These are phyloP conservation scores for Fusarium brachygibbosum DNA, from an alignment of 2,329 filamentous ascomycete genomes.

Conservation along the genomic window DNA sequence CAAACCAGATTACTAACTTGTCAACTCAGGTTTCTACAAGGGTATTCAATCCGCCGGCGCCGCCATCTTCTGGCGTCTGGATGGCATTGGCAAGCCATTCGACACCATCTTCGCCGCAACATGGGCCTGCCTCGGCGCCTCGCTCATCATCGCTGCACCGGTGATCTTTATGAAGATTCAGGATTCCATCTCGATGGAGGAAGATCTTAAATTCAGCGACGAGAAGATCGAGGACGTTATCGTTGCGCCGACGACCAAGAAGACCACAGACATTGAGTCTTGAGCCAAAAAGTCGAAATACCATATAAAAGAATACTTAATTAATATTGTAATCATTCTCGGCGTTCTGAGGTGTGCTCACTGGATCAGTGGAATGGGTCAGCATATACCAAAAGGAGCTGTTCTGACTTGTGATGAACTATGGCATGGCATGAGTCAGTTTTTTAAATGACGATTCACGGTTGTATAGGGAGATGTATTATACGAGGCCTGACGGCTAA, in stretches of 20 bases:
- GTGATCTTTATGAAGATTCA: slow-evolving; percentile 83
- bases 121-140: slow-evolving; percentile 80
- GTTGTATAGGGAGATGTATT: not conserved
- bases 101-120: slow-evolving; percentile 76
- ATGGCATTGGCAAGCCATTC: slow-evolving; percentile 61
- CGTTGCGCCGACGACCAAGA: slow-evolving; percentile 28
- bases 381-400: slow-evolving; percentile 3
- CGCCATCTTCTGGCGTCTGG: slow-evolving; percentile 50
- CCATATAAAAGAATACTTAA: slow-evolving; percentile 9
- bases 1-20: slow-evolving; percentile 10
- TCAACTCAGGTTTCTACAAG: slow-evolving; percentile 79
- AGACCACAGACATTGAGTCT: slow-evolving; percentile 35
- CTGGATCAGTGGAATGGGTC: not conserved
- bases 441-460: slow-evolving; percentile 1
- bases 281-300: slow-evolving; percentile 6
- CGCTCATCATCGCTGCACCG: slow-evolving; percentile 80
- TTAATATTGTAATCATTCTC: slow-evolving; percentile 24
- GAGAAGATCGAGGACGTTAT: slow-evolving; percentile 81
- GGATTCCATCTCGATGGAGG: slow-evolving; percentile 80
- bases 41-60: slow-evolving; percentile 49
- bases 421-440: not conserved
- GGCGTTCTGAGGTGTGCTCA: slow-evolving; percentile 10
- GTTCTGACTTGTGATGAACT: slow-evolving; percentile 5
- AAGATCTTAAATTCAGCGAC: slow-evolving; percentile 88
- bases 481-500: not conserved